Evolutionary conservation across 345 rosid species (phyloP), one percentile per base, ranked within the genome.

Genomic region (Conringia planisiliqua): DNA sequence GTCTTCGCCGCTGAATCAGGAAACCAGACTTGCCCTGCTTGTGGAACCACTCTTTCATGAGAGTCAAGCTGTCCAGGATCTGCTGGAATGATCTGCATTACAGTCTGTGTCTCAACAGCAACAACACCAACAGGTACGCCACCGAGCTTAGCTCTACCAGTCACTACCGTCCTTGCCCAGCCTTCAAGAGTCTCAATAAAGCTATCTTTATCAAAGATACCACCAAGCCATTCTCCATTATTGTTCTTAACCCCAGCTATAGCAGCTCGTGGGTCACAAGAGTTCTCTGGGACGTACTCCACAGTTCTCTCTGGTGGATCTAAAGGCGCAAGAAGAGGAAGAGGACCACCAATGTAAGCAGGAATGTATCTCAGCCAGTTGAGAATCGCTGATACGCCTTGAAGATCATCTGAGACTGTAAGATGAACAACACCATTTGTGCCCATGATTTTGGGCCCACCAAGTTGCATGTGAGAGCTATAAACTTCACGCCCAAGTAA

Each of bases 381-480:
- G 82, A 96, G 88, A 78, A 96, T 92, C 35, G 99, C 89, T 5
- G 89, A 84, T 39, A 92, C 85, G 14, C 98, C 99, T 87, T 92
- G 97, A 44, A 96, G 98, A 81, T 96, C 99, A 83, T 96, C 97
- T 14, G 98, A 86, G 59, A 96, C 99, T 6, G 98, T 89, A 68
- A 87, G 97, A 87, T 96, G 99, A 66, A 90, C 98, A 43, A 96
- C 99, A 47, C 99, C 99, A 73, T 96, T 96, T 44, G 98, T 96
- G 38, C 96, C 98, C 99, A 96, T 96, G 74, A 96, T 90, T 84
- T 96, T 96, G 1, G 99, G 99, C 39, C 99, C 99, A 71, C 99
- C 99, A 55, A 96, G 99, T 84, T 96, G 99, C 99, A 96, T 96
- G 83, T 96, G 99, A 71, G 99, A 96, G 83, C 99, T 96, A 82